phyloP scores from a whole-genome alignment of 2,329 filamentous ascomycete species.

The Diaporthe caulivora region DNA sequence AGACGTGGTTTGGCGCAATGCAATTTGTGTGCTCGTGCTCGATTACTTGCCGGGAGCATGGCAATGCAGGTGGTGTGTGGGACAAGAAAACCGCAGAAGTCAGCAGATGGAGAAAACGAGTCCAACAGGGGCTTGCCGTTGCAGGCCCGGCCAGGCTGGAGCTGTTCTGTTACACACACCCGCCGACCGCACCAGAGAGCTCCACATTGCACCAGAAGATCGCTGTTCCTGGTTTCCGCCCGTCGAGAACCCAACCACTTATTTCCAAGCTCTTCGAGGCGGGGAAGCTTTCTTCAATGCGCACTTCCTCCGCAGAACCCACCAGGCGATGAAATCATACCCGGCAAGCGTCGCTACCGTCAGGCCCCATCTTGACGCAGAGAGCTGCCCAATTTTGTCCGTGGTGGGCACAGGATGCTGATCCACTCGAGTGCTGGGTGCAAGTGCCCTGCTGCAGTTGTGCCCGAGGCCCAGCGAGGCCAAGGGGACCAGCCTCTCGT shows the following conservation, averaged over 20 bases:
- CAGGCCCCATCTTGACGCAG: neutral
- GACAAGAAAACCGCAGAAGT: conserved; percentile 8
- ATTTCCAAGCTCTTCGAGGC: conserved; percentile 15
- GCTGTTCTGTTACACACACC: conserved; percentile 3
- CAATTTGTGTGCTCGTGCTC: conserved; percentile 6
- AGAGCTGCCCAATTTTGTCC: neutral
- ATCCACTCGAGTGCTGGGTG: conserved; percentile 15
- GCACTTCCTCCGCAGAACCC: conserved; percentile 3
- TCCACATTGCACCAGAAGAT: conserved; percentile 19
- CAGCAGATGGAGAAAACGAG: neutral
- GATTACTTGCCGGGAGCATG: neutral
- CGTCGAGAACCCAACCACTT: conserved; percentile 25
- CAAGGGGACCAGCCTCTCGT: conserved; percentile 23
- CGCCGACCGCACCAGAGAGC: conserved; percentile 3
- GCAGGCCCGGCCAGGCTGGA: conserved; percentile 11
- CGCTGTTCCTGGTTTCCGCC: conserved; percentile 17
- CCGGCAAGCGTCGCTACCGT: neutral
- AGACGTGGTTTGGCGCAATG: neutral
- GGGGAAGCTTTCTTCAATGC: conserved; percentile 23
- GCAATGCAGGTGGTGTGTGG: conserved; percentile 1
- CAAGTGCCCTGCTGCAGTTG: neutral
- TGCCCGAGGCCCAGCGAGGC: conserved; percentile 16
- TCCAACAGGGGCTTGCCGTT: conserved; percentile 2
- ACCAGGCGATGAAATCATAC: conserved; percentile 14
- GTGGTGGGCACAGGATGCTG: neutral